These are phyloP conservation scores for Erythrobasidium hasegawianum DNA, from an alignment of 1,284 basidiomycete species.

Conservation along the genomic window DNA sequence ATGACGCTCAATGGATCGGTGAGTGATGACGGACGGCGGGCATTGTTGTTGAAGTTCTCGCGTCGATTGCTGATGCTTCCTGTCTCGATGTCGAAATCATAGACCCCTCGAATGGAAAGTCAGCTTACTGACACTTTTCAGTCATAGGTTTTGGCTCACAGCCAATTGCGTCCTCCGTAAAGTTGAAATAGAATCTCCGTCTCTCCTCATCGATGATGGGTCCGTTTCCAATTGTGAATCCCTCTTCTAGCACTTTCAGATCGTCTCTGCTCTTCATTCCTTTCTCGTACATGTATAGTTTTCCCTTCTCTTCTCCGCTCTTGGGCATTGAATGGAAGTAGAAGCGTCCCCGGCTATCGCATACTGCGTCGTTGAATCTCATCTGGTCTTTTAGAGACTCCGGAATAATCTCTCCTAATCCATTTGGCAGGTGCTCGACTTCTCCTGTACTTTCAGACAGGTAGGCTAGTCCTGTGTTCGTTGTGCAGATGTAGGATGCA, in stretches of 20 bases:
- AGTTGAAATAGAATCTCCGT: slow-evolving; percentile 31
- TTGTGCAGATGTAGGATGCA: slow-evolving; percentile 26
- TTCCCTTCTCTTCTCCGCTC: slow-evolving; percentile 15
- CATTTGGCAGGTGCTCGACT: slow-evolving; percentile 14
- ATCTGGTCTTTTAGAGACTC: slow-evolving; percentile 14
- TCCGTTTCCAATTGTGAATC: slow-evolving; percentile 33
- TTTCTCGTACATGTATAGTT: slow-evolving; percentile 29
- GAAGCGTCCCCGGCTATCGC: slow-evolving; percentile 31
- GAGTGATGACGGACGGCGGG: slow-evolving; percentile 11
- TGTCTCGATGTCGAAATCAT: slow-evolving; percentile 16
- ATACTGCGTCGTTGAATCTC: slow-evolving; percentile 33
- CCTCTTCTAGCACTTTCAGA: slow-evolving; percentile 29
- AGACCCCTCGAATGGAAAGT: slow-evolving; percentile 8
- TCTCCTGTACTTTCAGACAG: slow-evolving; percentile 21
- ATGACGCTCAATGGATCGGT: slow-evolving; percentile 20
- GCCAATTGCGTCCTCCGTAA: slow-evolving; percentile 17
- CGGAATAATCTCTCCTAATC: slow-evolving; percentile 16
- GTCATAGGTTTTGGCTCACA: slow-evolving; percentile 4
- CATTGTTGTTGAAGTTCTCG: slow-evolving; percentile 31
- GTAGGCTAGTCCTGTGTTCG: slow-evolving; percentile 31
- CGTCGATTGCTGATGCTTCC: slow-evolving; percentile 23
- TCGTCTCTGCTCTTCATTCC: slow-evolving; percentile 21
- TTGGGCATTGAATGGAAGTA: slow-evolving; percentile 33
- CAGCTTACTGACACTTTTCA: not conserved
- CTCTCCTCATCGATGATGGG: slow-evolving; percentile 27